Base-by-base conservation (phyloP, 2,329 filamentous ascomycete genomes). In the Nothophaeocryptopus gaeumannii region DNA sequence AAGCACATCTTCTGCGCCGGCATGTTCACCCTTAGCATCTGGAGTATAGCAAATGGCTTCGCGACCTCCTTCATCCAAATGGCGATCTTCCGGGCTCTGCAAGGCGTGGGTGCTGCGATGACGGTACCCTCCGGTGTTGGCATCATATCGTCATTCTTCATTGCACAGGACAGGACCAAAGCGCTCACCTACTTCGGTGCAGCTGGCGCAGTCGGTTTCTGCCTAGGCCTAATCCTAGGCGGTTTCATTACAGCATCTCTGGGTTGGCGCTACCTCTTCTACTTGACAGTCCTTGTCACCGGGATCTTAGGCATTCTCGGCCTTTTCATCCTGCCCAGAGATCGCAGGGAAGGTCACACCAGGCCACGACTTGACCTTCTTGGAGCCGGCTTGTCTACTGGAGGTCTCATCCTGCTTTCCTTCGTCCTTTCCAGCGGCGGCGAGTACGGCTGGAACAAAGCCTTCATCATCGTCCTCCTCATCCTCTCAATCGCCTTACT, bases 231-330 rank as follows among this genome's bases (percentile, higher is more conserved):
- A 0, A 72, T 80, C 1, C 54, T 79, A 1, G 76, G 73, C 8
- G 78, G 78, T 10, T 61, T 79, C 1, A 62, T 80, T 10, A 66
- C 74, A 5, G 72, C 78, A 37, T 70, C 67, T 0, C 58, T 72
- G 3, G 76, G 75, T 1, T 80, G 78, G 78, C 65, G 76, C 3
- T 66, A 68, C 1, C 74, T 71, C 3, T 80, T 73, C 58, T 79
- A 75, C 47, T 47, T 76, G 1, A 53, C 50, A 2, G 50, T 56
- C 14, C 43, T 40, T 5, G 32, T 52, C 5, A 52, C 48, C 15
- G 46, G 45, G 5, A 31, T 41, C 8, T 41, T 53, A 2, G 50
- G 38, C 11, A 39, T 44, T 8, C 31, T 50, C 8, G 49, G 64
- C 65, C n/a, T 69, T 70, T 58, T 72, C 30, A 54, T 69, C 8